These are phyloP conservation scores for Sugiyamaella smithiae DNA, from an alignment of 805 yeast genomes.

Conservation along the genomic window DNA sequence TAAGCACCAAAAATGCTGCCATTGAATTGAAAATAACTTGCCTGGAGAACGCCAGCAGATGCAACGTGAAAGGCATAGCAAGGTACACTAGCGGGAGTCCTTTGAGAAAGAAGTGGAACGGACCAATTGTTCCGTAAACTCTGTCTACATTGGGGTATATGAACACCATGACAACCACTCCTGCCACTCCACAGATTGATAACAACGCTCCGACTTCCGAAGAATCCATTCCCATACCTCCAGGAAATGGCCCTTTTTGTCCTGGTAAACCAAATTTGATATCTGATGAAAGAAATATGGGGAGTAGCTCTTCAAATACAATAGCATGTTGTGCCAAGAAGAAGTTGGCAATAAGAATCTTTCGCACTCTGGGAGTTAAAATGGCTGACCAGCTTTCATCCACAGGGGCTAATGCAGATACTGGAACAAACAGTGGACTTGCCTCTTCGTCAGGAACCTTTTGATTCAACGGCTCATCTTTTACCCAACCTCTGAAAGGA, in stretches of 20 bases:
- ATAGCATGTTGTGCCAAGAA: slow-evolving; percentile 45
- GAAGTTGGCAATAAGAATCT: slow-evolving; percentile 14
- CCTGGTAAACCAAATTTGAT: slow-evolving; percentile 26
- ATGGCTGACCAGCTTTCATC: slow-evolving; percentile 23
- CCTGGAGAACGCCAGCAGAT: slow-evolving; percentile 36
- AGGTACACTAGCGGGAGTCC: slow-evolving; percentile 47
- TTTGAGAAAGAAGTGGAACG: slow-evolving; percentile 42
- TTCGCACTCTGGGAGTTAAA: slow-evolving; percentile 20
- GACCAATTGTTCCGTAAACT: slow-evolving; percentile 43
- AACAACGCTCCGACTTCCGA: slow-evolving; percentile 49
- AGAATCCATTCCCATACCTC: slow-evolving; percentile 52
- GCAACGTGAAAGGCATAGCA: slow-evolving; percentile 47
- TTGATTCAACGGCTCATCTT: neutral
- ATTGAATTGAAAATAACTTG: slow-evolving; percentile 21
- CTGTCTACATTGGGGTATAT: slow-evolving; percentile 53
- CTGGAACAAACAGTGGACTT: neutral
- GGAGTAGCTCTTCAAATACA: slow-evolving; percentile 54
- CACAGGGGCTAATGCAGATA: slow-evolving; percentile 23
- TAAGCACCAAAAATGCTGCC: slow-evolving; percentile 31
- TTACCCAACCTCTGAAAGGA: neutral
- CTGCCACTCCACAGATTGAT: slow-evolving; percentile 53
- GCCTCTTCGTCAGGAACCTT: slow-evolving; percentile 2
- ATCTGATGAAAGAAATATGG: slow-evolving; percentile 47
- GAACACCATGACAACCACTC: slow-evolving; percentile 48
- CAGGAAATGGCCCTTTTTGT: slow-evolving; percentile 44